Evolutionary conservation across 2,329 filamentous ascomycete species (phyloP), one percentile per base, ranked within the genome.

Genomic region (Torrubiella hemipterigena): DNA sequence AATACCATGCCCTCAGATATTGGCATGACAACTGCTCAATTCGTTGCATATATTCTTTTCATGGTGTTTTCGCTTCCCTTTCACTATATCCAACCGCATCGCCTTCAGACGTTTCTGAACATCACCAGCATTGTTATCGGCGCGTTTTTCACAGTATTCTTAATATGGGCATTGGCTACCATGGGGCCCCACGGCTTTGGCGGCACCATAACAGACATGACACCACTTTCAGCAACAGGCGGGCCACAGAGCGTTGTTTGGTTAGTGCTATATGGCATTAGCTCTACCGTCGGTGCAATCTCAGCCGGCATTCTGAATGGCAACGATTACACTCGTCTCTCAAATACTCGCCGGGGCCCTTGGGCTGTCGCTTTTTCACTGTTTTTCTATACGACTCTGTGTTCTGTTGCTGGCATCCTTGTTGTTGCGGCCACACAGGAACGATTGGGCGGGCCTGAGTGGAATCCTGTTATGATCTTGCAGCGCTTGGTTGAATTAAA

Each of bases 21-120:
- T 2, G 57, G 57, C 16, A 61, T 61, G 50, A 65, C 59, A 6
- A 58, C 56, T 0, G 59, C 59, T 0, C 48, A 55, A 3, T 64
- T 65, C 30, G 44, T 63, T 8, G 46, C 51, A 9, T 65, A 63
- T 38, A 48, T 63, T 14, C 44, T 65, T 32, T 65, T 64, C 46
- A 58, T 48, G 43, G 26, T 63, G 34, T 44, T 61, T 31, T 60
- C 54, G 9, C 44, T 65, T 2, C 61, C 62, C 0, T 40, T 62
- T n/a, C 44, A 65, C 19, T 63, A 54, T 47, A 59, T 65, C 26
- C 51, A 50, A 7, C 61, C 61, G 4, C 58, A 65, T 28, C 52
- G 54, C 9, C 49, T 65, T 21, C 50, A 61, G 27, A 49, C 41
- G 15, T 57, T 64, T 37, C 60, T 67, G 36, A 53, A 56, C 30